A percentile compares a stretch with the other conserved stretches of the same genome.
phyloP scores from a whole-genome alignment of 2,329 filamentous ascomycete genomes.

The Aureobasidium sp. region DNA sequence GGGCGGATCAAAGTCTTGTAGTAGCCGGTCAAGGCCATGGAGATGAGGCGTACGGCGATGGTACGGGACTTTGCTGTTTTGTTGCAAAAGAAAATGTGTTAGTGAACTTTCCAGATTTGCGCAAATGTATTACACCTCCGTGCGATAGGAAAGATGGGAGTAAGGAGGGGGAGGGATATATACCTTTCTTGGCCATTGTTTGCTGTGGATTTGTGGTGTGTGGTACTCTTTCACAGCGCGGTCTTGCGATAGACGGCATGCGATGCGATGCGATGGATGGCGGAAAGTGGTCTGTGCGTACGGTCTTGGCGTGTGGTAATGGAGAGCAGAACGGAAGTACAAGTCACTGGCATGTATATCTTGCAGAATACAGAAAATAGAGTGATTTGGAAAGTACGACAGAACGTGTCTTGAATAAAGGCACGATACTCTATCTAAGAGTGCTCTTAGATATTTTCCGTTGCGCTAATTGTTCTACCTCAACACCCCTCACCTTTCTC shows the following conservation, averaged over 20 bases:
- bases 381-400: too few relatives aligned
- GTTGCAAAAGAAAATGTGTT: background rate
- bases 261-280: background rate
- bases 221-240: too few relatives aligned
- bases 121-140: too few relatives aligned
- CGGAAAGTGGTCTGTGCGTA: slow-evolving; percentile 9
- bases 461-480: background rate
- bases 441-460: too few relatives aligned
- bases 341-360: too few relatives aligned
- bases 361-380: too few relatives aligned
- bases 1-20: slow-evolving; percentile 93
- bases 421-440: too few relatives aligned
- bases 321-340: background rate
- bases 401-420: too few relatives aligned
- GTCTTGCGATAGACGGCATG: too few relatives aligned
- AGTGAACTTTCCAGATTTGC: slow-evolving; percentile 7
- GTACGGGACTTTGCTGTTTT: slow-evolving; percentile 86
- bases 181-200: slow-evolving; percentile 38
- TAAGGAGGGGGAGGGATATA: background rate
- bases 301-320: background rate
- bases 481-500: background rate
- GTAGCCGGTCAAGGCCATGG: slow-evolving; percentile 99
- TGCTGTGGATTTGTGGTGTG: background rate
- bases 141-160: too few relatives aligned
- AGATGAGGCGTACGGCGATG: slow-evolving; percentile 92